phyloP scores from a whole-genome alignment of 345 rosid genomes.

The Pseudoturritis turrita region DNA sequence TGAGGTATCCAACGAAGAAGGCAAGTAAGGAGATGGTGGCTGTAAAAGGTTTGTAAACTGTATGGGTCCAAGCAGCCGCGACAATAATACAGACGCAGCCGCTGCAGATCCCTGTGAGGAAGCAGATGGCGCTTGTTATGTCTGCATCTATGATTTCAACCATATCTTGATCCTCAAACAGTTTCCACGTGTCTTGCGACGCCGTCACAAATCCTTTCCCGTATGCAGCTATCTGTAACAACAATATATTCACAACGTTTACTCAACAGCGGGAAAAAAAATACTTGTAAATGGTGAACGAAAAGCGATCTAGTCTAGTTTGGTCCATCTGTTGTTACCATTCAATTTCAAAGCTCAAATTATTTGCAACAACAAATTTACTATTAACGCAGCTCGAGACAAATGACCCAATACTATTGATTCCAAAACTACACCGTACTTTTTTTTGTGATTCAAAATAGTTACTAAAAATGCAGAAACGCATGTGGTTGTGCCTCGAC shows the following conservation, averaged over 20 bases:
- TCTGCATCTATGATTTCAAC: conserved; percentile 68
- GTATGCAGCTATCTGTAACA: conserved; percentile 73
- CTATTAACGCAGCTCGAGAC: neutral
- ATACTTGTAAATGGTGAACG: neutral
- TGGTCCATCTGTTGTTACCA: neutral
- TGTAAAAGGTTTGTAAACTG: conserved; percentile 57
- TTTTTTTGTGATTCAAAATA: conserved; percentile 1
- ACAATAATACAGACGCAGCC: conserved; percentile 84
- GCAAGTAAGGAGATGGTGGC: conserved; percentile 76
- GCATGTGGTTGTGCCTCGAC: conserved; percentile 28
- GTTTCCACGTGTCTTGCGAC: conserved; percentile 86
- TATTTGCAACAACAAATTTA: neutral
- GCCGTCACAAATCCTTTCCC: conserved; percentile 95
- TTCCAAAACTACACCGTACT: neutral
- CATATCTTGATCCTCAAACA: conserved; percentile 57
- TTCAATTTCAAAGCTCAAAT: neutral
- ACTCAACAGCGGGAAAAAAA: neutral
- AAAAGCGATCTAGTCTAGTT: neutral
- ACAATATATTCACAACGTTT: neutral
- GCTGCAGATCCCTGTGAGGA: conserved; percentile 91
- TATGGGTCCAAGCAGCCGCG: conserved; percentile 79
- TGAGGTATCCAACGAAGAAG: conserved; percentile 81
- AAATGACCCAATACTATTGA: neutral
- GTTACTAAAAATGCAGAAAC: conserved; percentile 6
- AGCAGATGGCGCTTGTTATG: conserved; percentile 88